Percentiles rank a stretch among this genome's conserved stretches.
These are phyloP conservation scores for Clarireedia monteithiana DNA, from an alignment of 2,329 filamentous ascomycete genomes.

Conservation along the genomic window DNA sequence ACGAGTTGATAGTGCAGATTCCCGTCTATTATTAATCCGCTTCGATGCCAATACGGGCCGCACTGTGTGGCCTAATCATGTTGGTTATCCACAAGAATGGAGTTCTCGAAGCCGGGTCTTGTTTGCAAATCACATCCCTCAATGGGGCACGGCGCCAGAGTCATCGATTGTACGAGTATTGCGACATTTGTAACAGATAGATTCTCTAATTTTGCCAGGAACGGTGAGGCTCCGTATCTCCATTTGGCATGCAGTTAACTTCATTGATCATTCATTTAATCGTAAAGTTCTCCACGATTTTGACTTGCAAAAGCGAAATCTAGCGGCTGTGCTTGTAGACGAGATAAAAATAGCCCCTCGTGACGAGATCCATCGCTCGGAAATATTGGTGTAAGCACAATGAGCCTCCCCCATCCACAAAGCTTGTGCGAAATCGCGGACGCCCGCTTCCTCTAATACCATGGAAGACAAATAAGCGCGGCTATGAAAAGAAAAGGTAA, in stretches of 20 bases:
- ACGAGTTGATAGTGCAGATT: not conserved
- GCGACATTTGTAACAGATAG: not conserved
- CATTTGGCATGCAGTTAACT: not conserved
- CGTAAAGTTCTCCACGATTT: conserved; percentile 3
- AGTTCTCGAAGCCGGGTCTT: not conserved
- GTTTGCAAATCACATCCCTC: not conserved
- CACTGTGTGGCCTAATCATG: too few relatives aligned
- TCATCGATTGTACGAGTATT: not conserved
- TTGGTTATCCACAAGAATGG: too few relatives aligned
- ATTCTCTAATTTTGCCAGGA: not conserved
- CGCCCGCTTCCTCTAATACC: conserved; percentile 5
- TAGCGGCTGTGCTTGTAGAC: conserved; percentile 7
- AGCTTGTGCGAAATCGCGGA: conserved; percentile 2
- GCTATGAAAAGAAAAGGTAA: not conserved
- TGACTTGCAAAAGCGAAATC: not conserved
- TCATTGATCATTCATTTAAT: conserved; percentile 6
- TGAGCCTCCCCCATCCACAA: not conserved
- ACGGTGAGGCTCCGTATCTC: not conserved
- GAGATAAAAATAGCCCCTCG: not conserved
- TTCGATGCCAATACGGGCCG: not conserved
- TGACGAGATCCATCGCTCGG: not conserved
- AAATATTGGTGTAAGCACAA: not conserved
- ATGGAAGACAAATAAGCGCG: not conserved
- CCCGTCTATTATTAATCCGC: not conserved
- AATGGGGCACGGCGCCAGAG: not conserved